Base-by-base conservation (phyloP, 495 filamentous ascomycete species). In the Penicillium chermesinum region DNA sequence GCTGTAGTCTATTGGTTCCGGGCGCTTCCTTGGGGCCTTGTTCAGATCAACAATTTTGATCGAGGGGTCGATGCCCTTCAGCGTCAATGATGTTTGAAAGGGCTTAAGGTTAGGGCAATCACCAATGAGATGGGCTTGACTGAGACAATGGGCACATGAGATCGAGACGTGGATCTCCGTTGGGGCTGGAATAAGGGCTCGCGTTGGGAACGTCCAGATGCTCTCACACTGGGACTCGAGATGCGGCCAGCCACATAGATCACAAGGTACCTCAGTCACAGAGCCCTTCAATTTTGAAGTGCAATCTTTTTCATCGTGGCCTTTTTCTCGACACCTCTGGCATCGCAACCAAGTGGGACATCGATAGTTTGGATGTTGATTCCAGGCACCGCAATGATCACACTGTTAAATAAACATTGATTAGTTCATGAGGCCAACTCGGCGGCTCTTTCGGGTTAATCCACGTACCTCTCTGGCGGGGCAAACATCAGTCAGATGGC, bases 91-190 rank as follows among this genome's bases (percentile, higher is more conserved):
- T 12, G 66, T 61, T 14, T 59, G 35, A 3, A 50, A 52, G 15
- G 36, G 46, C 14, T 41, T 34, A 6, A 65, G 64, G 10, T 54
- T 59, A 1, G 71, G 69, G 37, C 76, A 79, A 35, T 78, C 71
- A 12, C 75, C 76, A 2, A 72, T 57, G 1, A 79, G 56, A 55
- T 79, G 76, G 21, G 55, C 65, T 21, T 52, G 52, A 49, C 67
- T 74, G 32, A 64, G 59, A 53, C 76, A 79, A 45, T 72, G 64
- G 34, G 73, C 65, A 51, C 75, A 79, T n/a, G 66, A 75, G 25
- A 77, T 59, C 5, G 69, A 72, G 7, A 75, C 67, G 2, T 56
- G 48, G 36, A 71, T 53, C 9, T 61, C 54, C 12, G 48, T 47
- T 17, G 58, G 57, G 8, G 55, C 44, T 17, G 49, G 36, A n/a